These are phyloP conservation scores for Fusarium mexicanum DNA, from an alignment of 2,329 filamentous ascomycete genomes.

Conservation along the genomic window DNA sequence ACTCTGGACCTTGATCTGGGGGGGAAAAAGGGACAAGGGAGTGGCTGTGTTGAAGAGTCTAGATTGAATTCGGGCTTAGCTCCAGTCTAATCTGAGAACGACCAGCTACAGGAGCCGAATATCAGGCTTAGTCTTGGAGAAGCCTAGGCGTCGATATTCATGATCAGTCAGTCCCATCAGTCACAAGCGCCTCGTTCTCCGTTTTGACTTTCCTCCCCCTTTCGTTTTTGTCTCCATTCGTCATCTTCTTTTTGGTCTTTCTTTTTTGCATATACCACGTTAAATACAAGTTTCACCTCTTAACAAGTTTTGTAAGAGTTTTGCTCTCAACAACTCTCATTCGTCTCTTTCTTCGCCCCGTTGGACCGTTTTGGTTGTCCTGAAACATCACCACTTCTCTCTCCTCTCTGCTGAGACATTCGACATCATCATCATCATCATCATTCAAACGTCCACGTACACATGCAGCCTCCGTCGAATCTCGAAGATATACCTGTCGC, in stretches of 20 bases:
- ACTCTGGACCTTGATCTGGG: not conserved
- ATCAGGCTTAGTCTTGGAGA: not conserved
- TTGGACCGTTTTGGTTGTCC: slow-evolving; percentile 18
- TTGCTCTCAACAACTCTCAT: slow-evolving; percentile 5
- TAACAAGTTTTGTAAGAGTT: slow-evolving; percentile 1
- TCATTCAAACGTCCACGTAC: slow-evolving; percentile 14
- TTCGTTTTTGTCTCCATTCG: not conserved
- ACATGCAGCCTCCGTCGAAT: slow-evolving; percentile 39
- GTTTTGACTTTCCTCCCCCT: slow-evolving; percentile 1
- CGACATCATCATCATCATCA: slow-evolving; percentile 22
- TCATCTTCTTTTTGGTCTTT: slow-evolving; percentile 7
- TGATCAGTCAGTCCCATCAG: slow-evolving; percentile 29
- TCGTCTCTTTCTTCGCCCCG: slow-evolving; percentile 3
- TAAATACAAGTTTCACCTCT: slow-evolving; percentile 3
- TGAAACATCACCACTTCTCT: slow-evolving; percentile 37
- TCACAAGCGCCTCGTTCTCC: slow-evolving; percentile 28
- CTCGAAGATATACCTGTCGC: slow-evolving; percentile 30
- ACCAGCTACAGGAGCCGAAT: not conserved
- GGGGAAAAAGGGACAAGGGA: not conserved
- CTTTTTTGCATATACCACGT: not conserved
- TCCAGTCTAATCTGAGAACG: slow-evolving; percentile 8
- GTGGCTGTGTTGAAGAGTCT: slow-evolving; percentile 17
- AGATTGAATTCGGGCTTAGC: slow-evolving; percentile 10
- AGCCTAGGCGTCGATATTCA: slow-evolving; percentile 5
- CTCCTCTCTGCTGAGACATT: slow-evolving; percentile 24